Evolutionary conservation across 352 stramenopile genomes (phyloP).

Genomic region (Aphanomyces euteiches): DNA sequence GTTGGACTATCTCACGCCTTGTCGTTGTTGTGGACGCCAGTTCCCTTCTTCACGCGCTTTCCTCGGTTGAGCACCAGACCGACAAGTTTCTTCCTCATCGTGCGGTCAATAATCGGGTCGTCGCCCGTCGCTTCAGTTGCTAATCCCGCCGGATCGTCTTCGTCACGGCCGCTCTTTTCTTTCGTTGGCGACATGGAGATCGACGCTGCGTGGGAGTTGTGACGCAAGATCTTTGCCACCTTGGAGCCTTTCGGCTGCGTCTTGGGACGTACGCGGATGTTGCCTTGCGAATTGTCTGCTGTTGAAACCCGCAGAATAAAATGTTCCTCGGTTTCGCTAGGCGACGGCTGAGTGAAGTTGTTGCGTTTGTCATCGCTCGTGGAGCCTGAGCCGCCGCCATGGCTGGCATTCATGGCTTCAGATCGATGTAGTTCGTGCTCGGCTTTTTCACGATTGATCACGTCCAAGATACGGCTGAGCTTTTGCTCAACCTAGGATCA

Average conservation of each 20-base stretch:
- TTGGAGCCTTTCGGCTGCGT: slow-evolving; percentile 12
- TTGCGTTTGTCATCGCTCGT: slow-evolving; percentile 39
- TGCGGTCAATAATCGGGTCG: slow-evolving; percentile 65
- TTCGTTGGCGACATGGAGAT: slow-evolving; percentile 10
- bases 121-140: slow-evolving; percentile 34
- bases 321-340: slow-evolving; percentile 72
- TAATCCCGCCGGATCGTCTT: slow-evolving; percentile 30
- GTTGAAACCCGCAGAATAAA: slow-evolving; percentile 82
- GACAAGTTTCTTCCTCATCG: slow-evolving; percentile 81
- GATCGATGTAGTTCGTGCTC: slow-evolving; percentile 74
- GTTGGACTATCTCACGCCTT: background rate
- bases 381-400: slow-evolving; percentile 27
- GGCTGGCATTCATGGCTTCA: slow-evolving; percentile 40
- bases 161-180: slow-evolving; percentile 14
- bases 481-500: slow-evolving; percentile 61
- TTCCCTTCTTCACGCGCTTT: slow-evolving; percentile 63
- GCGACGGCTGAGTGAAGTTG: slow-evolving; percentile 50
- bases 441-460: slow-evolving; percentile 79
- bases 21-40: slow-evolving; percentile 6
- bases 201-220: background rate
- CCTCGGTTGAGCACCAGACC: slow-evolving; percentile 73
- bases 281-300: slow-evolving; percentile 56
- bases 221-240: slow-evolving; percentile 9
- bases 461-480: slow-evolving; percentile 71
- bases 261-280: slow-evolving; percentile 54